Conservation (phyloP, 2,329 filamentous ascomycete species). For the Chaetothyriales sp. region DNA sequence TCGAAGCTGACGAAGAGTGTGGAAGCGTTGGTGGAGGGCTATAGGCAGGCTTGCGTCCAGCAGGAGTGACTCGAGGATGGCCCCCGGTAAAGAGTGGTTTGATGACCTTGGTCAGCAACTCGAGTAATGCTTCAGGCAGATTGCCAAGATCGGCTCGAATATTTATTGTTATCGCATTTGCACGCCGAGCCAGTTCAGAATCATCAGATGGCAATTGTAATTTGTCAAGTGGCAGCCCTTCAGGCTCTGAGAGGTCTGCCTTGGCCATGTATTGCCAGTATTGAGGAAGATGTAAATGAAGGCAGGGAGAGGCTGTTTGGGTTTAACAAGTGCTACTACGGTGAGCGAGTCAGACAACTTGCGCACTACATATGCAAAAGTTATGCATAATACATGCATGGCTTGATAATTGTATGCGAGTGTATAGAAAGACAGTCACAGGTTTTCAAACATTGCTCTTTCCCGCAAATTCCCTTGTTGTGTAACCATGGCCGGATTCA, state of each 20-base stretch:
- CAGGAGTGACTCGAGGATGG: slow-evolving; percentile 29
- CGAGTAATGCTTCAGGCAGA: slow-evolving; percentile 11
- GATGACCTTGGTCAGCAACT: slow-evolving; percentile 20
- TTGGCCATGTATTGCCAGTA: neutral
- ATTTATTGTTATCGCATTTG: neutral
- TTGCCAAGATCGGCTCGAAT: neutral
- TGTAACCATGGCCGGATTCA: neutral
- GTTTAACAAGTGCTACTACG: neutral
- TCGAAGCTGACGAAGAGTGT: slow-evolving; percentile 1
- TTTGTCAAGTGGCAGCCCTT: neutral
- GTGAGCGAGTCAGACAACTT: neutral
- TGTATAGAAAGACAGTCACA: neutral
- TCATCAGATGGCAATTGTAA: neutral
- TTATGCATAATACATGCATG: neutral
- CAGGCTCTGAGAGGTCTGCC: neutral
- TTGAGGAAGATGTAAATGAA: neutral
- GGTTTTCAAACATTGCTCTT: neutral
- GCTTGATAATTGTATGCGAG: neutral
- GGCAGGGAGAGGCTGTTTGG: neutral
- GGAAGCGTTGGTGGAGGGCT: slow-evolving; percentile 25
- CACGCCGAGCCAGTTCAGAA: neutral
- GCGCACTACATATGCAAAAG: neutral
- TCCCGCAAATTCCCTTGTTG: neutral
- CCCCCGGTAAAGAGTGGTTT: slow-evolving; percentile 30
- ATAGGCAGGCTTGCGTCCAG: slow-evolving; percentile 32